phyloP scores from a whole-genome alignment of 306 rosid species.

The Pueraria montana region DNA sequence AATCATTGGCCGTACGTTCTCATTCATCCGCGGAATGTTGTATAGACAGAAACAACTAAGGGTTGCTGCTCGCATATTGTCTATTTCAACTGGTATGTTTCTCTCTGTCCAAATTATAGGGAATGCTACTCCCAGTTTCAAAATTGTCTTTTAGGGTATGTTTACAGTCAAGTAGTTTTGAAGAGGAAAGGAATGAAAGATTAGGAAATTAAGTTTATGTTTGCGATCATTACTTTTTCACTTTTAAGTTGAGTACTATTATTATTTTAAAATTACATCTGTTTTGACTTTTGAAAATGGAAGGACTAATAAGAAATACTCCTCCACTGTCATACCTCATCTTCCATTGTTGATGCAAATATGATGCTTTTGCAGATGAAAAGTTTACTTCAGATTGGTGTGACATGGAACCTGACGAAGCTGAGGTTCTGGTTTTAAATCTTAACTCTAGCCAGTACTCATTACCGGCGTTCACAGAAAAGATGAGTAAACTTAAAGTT shows the following conservation, averaged over 20 bases:
- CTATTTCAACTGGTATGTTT: slow-evolving; percentile 75
- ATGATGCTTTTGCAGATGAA: slow-evolving; percentile 63
- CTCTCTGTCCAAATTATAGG: slow-evolving; percentile 37
- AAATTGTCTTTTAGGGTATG: neutral
- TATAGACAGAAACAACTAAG: slow-evolving; percentile 35
- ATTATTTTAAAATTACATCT: neutral
- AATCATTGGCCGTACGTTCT: slow-evolving; percentile 41
- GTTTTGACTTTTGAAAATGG: neutral
- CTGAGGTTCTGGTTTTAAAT: slow-evolving; percentile 72
- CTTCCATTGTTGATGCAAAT: neutral
- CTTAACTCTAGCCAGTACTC: slow-evolving; percentile 51
- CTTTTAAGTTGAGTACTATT: neutral
- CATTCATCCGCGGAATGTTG: slow-evolving; percentile 9
- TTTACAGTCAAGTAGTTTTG: neutral
- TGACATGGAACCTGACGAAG: slow-evolving; percentile 57
- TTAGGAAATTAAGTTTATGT: too few species aligned
- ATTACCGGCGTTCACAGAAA: slow-evolving; percentile 45
- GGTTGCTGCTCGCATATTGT: slow-evolving; percentile 53
- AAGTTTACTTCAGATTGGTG: slow-evolving; percentile 59
- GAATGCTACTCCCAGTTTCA: neutral
- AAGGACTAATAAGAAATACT: neutral
- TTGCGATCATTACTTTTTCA: too few species aligned
- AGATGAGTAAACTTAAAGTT: too few species aligned
- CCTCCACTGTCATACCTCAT: neutral
- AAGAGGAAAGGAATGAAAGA: too few species aligned